Percentiles rank a stretch among this genome's conserved stretches.
Evolutionary conservation across 176 grass and related monocot genomes (phyloP).

Genomic region (Oryza meridionalis): DNA sequence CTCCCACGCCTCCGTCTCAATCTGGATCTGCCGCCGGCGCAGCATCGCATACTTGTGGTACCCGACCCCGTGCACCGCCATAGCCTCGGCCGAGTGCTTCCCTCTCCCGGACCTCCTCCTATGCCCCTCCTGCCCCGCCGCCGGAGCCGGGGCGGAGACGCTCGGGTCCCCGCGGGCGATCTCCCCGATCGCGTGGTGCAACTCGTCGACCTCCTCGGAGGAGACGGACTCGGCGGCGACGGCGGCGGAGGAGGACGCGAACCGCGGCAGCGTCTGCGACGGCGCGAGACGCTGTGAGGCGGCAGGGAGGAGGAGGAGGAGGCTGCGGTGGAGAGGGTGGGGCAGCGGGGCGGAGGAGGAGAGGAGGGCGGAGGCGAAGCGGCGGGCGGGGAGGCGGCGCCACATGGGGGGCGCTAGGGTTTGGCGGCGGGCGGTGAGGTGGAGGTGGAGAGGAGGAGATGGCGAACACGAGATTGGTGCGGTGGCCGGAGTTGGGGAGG

Average conservation of each 20-base stretch:
- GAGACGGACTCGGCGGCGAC: slow-evolving; percentile 47
- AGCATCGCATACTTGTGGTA: slow-evolving; percentile 52
- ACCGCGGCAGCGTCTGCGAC: slow-evolving; percentile 31
- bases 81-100: neutral
- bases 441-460: neutral
- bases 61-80: slow-evolving; percentile 48
- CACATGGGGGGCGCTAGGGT: slow-evolving; percentile 47
- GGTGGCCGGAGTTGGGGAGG: slow-evolving; percentile 29
- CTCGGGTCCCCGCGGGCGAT: slow-evolving; percentile 7
- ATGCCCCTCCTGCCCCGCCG: neutral
- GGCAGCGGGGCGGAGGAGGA: slow-evolving; percentile 6
- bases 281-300: neutral
- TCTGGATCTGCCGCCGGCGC: slow-evolving; percentile 67
- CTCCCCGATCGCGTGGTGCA: slow-evolving; percentile 39
- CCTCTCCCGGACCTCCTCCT: slow-evolving; percentile 23
- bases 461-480: neutral
- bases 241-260: slow-evolving; percentile 50
- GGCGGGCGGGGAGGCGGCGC: slow-evolving; percentile 38
- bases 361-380: slow-evolving; percentile 34
- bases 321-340: neutral
- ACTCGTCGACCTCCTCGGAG: slow-evolving; percentile 48
- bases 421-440: neutral
- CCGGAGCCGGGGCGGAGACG: neutral
- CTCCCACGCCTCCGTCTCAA: slow-evolving; percentile 96
- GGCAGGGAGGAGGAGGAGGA: slow-evolving; percentile 13